Evolutionary conservation across 139 green algal species (phyloP).

Genomic region (Chlorella sp.): DNA sequence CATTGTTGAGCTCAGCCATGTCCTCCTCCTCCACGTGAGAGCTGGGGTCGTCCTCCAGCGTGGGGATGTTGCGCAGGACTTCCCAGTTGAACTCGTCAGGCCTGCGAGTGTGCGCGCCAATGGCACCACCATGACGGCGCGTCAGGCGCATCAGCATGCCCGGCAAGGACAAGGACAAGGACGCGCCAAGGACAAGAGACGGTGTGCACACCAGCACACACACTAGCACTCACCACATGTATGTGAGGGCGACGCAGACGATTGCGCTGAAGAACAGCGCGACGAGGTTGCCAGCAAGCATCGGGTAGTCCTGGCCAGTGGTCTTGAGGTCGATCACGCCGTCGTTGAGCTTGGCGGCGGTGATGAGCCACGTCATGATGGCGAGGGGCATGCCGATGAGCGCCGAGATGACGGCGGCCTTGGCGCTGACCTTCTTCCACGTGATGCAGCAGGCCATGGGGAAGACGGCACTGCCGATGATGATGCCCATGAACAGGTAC

Average conservation of each 20-base stretch:
- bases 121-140: too few relatives aligned
- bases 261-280: slow-evolving; percentile 63
- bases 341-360: slow-evolving; percentile 23
- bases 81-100: slow-evolving; percentile 47
- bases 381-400: slow-evolving; percentile 39
- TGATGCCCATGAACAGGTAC: slow-evolving; percentile 48
- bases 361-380: slow-evolving; percentile 57
- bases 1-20: slow-evolving; percentile 21
- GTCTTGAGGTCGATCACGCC: slow-evolving; percentile 16
- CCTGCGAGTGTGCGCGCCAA: too few relatives aligned
- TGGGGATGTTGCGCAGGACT: slow-evolving; percentile 30
- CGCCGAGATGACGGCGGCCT: slow-evolving; percentile 63
- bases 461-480: slow-evolving; percentile 63
- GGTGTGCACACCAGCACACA: too few relatives aligned
- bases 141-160: too few relatives aligned
- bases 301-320: slow-evolving; percentile 67
- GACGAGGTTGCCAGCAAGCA: slow-evolving; percentile 82
- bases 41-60: background rate
- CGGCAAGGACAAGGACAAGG: too few relatives aligned
- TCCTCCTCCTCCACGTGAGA: slow-evolving; percentile 28
- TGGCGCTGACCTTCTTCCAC: slow-evolving; percentile 64
- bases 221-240: too few relatives aligned
- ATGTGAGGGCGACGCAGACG: slow-evolving; percentile 54
- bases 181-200: too few relatives aligned
- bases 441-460: slow-evolving; percentile 64